Conservation (phyloP, 495 filamentous ascomycete species). For the Podospora pseudocomata region DNA sequence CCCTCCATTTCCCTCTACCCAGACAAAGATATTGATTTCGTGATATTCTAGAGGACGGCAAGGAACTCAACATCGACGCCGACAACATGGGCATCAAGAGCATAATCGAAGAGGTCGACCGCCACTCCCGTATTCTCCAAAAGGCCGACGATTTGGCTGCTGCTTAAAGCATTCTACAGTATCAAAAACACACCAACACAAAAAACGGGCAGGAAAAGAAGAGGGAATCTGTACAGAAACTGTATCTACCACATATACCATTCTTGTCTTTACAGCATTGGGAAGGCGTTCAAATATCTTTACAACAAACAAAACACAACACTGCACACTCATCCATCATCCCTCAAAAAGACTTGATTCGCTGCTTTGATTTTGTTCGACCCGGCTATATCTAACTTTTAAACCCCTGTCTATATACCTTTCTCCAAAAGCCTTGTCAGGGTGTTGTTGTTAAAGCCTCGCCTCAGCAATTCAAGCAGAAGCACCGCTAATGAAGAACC, state of each 20-base stretch:
- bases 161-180: constrained; percentile 27
- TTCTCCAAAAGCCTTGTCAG: too few species aligned
- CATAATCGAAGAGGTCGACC: constrained; percentile 81
- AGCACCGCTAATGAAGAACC: constrained; percentile 99
- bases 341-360: background rate
- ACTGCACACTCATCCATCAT: background rate
- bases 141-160: constrained; percentile 77
- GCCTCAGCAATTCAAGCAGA: constrained; percentile 56
- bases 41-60: constrained; percentile 65
- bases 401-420: background rate
- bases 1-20: background rate
- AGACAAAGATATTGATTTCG: too few species aligned
- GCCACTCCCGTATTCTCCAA: constrained; percentile 76
- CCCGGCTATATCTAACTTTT: constrained; percentile 5
- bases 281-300: constrained; percentile 15
- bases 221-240: background rate
- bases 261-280: constrained; percentile 12
- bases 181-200: background rate
- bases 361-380: background rate
- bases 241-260: constrained; percentile 4
- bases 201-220: background rate
- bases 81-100: constrained; percentile 81
- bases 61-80: constrained; percentile 65
- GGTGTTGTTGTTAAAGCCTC: background rate
- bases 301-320: constrained; percentile 4